Evolutionary conservation across 2,329 filamentous ascomycete genomes (phyloP).

Genomic region (Curvularia sp.): DNA sequence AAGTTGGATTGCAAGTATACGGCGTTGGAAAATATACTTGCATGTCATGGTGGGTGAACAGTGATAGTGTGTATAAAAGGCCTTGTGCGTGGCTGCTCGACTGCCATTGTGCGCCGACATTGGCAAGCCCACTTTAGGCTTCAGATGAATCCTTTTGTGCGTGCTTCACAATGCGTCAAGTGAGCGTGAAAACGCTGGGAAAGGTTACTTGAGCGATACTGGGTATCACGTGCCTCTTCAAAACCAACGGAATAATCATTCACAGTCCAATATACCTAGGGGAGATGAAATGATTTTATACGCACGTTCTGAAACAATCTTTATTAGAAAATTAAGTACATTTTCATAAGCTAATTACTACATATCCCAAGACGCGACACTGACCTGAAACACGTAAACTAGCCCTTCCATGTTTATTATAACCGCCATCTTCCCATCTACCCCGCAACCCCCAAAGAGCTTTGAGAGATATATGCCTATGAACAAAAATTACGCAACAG

Average conservation of each 20-base stretch:
- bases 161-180: background rate
- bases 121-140: background rate
- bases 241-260: no score
- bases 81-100: background rate
- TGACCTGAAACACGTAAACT: conserved; percentile 5
- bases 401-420: conserved; percentile 19
- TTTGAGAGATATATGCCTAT: conserved; percentile 16
- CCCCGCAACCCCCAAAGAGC: conserved; percentile 1
- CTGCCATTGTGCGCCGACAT: background rate
- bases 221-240: no score
- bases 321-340: conserved; percentile 46
- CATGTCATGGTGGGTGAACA: background rate
- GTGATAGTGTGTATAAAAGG: background rate
- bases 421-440: conserved; percentile 8
- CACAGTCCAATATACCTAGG: no score
- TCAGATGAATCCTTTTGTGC: background rate
- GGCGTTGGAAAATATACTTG: background rate
- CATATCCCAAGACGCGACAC: conserved; percentile 12
- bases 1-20: background rate
- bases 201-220: no score
- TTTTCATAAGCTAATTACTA: conserved; percentile 15
- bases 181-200: no score
- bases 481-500: conserved; percentile 29
- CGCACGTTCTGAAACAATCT: no score
- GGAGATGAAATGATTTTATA: no score